phyloP scores from a whole-genome alignment of 1,284 basidiomycete genomes.

The Marasmius sp. region DNA sequence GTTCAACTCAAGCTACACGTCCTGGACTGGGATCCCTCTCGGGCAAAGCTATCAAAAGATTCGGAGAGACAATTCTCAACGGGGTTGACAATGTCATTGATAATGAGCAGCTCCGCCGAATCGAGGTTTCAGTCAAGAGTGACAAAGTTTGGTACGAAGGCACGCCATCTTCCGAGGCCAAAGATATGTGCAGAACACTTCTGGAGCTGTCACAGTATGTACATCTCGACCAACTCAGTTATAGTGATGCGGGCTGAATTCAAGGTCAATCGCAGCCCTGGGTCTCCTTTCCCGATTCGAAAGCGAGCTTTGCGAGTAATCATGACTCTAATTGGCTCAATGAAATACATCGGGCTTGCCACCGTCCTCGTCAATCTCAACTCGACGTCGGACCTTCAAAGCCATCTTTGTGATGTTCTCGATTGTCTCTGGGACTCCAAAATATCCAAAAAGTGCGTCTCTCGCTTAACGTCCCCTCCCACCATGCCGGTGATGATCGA shows the following conservation, averaged over 20 bases:
- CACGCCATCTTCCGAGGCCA: background rate
- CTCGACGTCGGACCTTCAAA: background rate
- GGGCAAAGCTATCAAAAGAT: constrained; percentile 6
- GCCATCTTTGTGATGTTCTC: background rate
- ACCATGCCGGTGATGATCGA: too few species aligned
- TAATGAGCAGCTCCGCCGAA: background rate
- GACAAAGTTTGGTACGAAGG: background rate
- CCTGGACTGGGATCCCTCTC: constrained; percentile 3
- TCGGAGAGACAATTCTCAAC: constrained; percentile 3
- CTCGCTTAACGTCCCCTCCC: too few species aligned
- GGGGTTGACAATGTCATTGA: constrained; percentile 1
- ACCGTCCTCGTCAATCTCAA: background rate
- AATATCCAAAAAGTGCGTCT: background rate
- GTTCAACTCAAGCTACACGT: background rate
- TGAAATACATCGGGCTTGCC: constrained; percentile 4
- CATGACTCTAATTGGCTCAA: constrained; percentile 1
- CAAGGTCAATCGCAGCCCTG: background rate
- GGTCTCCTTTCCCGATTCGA: constrained; percentile 2
- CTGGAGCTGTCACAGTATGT: constrained; percentile 5
- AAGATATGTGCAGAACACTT: background rate
- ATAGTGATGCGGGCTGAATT: background rate
- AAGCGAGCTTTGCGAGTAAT: constrained; percentile 5
- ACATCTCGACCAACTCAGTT: background rate
- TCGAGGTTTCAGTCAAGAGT: background rate
- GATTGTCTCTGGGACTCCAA: background rate